Conservation (phyloP, 345 rosid genomes). For the Populus davidiana region DNA sequence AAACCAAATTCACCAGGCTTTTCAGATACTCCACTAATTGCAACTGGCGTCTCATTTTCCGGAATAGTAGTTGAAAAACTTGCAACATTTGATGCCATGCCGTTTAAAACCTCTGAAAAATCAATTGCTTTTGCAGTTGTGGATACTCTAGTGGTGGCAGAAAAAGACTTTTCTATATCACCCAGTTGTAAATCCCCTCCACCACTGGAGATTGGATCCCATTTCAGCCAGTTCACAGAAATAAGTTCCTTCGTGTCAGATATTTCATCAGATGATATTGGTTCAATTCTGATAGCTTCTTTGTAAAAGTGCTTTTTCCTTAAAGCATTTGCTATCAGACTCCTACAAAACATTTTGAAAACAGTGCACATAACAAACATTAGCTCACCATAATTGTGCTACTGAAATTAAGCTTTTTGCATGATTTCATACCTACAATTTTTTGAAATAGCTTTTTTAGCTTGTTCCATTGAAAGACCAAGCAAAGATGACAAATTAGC, state of each 20-base stretch:
- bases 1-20: neutral
- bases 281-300: slow-evolving; percentile 67
- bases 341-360: slow-evolving; percentile 38
- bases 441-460: slow-evolving; percentile 70
- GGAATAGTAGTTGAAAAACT: slow-evolving; percentile 7
- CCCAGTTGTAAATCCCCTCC: slow-evolving; percentile 78
- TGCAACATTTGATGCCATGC: slow-evolving; percentile 34
- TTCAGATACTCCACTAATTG: slow-evolving; percentile 26
- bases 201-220: slow-evolving; percentile 91
- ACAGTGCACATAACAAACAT: slow-evolving; percentile 6
- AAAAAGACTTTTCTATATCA: slow-evolving; percentile 59
- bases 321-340: slow-evolving; percentile 54
- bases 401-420: slow-evolving; percentile 5
- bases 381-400: neutral
- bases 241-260: slow-evolving; percentile 33
- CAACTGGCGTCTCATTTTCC: slow-evolving; percentile 23
- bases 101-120: slow-evolving; percentile 42
- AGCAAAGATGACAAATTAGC: slow-evolving; percentile 67
- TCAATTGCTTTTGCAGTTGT: slow-evolving; percentile 47
- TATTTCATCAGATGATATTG: slow-evolving; percentile 36
- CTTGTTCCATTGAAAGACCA: slow-evolving; percentile 67
- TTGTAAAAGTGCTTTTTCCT: slow-evolving; percentile 70
- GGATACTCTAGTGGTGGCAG: slow-evolving; percentile 7
- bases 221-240: slow-evolving; percentile 55
- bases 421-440: slow-evolving; percentile 63